Percentiles rank a stretch among this genome's conserved stretches.
These are phyloP conservation scores for Penicillium sp. DNA, from an alignment of 2,329 filamentous ascomycete species.

Conservation along the genomic window DNA sequence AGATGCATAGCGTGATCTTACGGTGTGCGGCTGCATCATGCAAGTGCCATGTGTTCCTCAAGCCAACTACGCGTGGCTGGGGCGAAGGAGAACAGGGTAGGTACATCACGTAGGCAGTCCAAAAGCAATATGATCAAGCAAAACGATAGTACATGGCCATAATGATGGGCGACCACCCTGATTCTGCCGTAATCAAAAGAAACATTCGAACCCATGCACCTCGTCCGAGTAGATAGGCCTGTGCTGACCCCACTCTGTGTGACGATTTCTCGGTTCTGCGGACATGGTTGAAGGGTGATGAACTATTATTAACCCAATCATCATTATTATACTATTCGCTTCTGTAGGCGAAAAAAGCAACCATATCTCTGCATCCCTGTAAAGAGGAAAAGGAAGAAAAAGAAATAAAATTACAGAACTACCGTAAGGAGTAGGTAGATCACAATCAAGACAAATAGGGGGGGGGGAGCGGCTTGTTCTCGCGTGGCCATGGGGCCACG, in stretches of 20 bases:
- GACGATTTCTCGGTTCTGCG: not conserved
- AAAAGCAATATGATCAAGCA: not conserved
- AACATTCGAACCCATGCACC: not conserved
- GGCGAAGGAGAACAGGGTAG: not conserved
- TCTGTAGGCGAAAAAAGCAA: not conserved
- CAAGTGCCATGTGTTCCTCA: conserved; percentile 8
- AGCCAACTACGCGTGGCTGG: not conserved
- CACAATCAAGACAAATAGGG: not conserved
- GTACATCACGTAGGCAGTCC: not conserved
- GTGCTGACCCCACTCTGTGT: not conserved
- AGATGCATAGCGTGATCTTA: conserved; percentile 3
- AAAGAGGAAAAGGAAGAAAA: not conserved
- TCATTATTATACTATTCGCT: not conserved
- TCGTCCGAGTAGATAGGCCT: not conserved
- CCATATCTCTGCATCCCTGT: not conserved
- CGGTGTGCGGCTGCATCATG: conserved; percentile 3
- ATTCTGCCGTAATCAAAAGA: too few relatives aligned
- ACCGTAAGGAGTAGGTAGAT: not conserved
- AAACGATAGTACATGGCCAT: not conserved
- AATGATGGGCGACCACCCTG: not conserved
- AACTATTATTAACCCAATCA: not conserved
- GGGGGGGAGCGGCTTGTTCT: conserved; percentile 11
- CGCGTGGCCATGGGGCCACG: conserved; percentile 25
- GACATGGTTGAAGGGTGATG: not conserved
- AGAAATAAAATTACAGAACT: not conserved